Conservation (phyloP, 2,329 filamentous ascomycete species). For the Scedosporium minutisporum region DNA sequence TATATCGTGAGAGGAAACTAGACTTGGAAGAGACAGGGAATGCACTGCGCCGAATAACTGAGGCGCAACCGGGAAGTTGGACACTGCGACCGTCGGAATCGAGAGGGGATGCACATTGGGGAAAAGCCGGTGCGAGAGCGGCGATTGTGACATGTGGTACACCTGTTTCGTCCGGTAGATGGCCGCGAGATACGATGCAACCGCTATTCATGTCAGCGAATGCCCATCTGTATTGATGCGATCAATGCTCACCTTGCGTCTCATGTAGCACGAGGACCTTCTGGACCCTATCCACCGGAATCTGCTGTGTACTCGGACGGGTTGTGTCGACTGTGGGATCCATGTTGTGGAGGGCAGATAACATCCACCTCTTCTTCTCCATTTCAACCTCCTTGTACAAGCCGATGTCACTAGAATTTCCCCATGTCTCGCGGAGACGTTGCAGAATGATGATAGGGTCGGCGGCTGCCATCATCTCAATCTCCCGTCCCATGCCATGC, state of each 20-base stretch:
- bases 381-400: conserved; percentile 42
- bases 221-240: not conserved
- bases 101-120: conserved; percentile 30
- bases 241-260: conserved; percentile 28
- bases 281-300: conserved; percentile 13
- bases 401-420: conserved; percentile 31
- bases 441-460: conserved; percentile 41
- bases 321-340: conserved; percentile 20
- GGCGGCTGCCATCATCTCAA: conserved; percentile 44
- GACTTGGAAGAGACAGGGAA: conserved; percentile 44
- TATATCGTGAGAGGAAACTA: conserved; percentile 47
- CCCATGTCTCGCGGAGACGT: conserved; percentile 43
- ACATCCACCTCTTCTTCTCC: conserved; percentile 52
- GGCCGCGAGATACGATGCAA: conserved; percentile 38
- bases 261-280: conserved; percentile 42
- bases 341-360: conserved; percentile 43
- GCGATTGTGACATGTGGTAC: conserved; percentile 35
- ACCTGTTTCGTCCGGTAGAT: conserved; percentile 29
- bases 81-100: conserved; percentile 26
- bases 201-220: conserved; percentile 23
- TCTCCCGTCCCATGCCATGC: conserved; percentile 37
- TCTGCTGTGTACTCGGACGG: conserved; percentile 8
- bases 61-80: conserved; percentile 26
- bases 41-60: conserved; percentile 39
- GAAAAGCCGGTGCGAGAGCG: conserved; percentile 26